Evolutionary conservation across 805 yeast species (phyloP).

Genomic region (Suhomyces sp.): DNA sequence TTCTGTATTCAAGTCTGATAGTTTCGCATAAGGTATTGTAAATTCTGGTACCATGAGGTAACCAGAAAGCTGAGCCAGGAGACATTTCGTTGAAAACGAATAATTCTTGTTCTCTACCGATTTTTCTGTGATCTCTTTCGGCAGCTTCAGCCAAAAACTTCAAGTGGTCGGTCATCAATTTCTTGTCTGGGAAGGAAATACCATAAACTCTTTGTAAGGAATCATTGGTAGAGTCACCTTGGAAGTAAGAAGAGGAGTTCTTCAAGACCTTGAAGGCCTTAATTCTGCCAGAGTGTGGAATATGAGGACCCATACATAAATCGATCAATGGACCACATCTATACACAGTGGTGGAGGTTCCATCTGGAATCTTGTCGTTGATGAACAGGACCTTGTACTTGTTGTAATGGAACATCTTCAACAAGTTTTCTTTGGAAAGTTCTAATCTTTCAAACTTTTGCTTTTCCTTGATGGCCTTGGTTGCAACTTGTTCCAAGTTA

Average conservation of each 20-base stretch:
- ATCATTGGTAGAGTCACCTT: conserved; percentile 90
- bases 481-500: conserved; percentile 79
- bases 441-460: conserved; percentile 93
- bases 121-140: conserved; percentile 91
- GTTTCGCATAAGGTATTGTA: conserved; percentile 83
- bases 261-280: conserved; percentile 92
- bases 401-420: conserved; percentile 93
- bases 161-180: conserved; percentile 89
- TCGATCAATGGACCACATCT: conserved; percentile 97
- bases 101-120: conserved; percentile 95
- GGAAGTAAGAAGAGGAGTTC: conserved; percentile 93
- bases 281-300: conserved; percentile 95
- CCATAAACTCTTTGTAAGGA: conserved; percentile 97
- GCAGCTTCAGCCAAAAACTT: conserved; percentile 96
- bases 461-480: conserved; percentile 89
- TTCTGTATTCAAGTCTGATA: conserved; percentile 80
- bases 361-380: conserved; percentile 88
- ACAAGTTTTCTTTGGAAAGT: conserved; percentile 85
- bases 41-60: conserved; percentile 98
- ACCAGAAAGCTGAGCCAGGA: conserved; percentile 98
- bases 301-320: conserved; percentile 96
- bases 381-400: conserved; percentile 91
- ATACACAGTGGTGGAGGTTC: conserved; percentile 93
- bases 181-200: conserved; percentile 97
- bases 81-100: conserved; percentile 95